Conservation (phyloP, 169 alveolate genomes). For the Miamiensis avidus region DNA sequence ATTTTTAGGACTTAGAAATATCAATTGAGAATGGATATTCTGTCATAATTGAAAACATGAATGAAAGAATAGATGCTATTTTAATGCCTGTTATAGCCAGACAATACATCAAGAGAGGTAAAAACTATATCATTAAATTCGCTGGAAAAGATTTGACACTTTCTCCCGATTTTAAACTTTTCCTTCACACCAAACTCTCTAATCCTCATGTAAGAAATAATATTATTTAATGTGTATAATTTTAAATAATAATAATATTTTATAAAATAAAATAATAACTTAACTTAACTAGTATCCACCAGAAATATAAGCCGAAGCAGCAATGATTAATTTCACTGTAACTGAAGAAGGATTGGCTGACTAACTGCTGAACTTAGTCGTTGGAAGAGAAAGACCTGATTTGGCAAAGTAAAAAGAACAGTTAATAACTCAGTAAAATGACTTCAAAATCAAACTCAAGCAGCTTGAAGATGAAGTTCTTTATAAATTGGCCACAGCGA, state of each 20-base stretch:
- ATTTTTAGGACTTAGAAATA: slow-evolving; percentile 64
- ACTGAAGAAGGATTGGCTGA: slow-evolving; percentile 96
- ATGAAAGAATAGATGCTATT: slow-evolving; percentile 93
- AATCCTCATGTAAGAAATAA: slow-evolving; percentile 86
- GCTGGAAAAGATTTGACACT: slow-evolving; percentile 92
- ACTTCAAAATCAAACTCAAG: slow-evolving; percentile 92
- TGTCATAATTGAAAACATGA: slow-evolving; percentile 94
- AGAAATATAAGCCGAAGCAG: slow-evolving; percentile 95
- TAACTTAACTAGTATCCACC: slow-evolving; percentile 84
- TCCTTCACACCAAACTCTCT: slow-evolving; percentile 93
- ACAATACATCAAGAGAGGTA: slow-evolving; percentile 90
- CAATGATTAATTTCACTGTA: slow-evolving; percentile 94
- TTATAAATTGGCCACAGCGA: slow-evolving; percentile 90
- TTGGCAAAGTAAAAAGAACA: slow-evolving; percentile 88
- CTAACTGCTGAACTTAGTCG: slow-evolving; percentile 93
- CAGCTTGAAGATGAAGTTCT: slow-evolving; percentile 92
- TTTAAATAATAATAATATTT: no score
- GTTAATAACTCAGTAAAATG: slow-evolving; percentile 94
- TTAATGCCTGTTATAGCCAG: slow-evolving; percentile 93
- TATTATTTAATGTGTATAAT: no score
- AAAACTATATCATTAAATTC: slow-evolving; percentile 85
- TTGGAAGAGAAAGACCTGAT: slow-evolving; percentile 94
- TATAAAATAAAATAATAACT: no score
- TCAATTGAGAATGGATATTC: slow-evolving; percentile 86
- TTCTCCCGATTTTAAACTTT: slow-evolving; percentile 86